Evolutionary conservation across 352 stramenopile species (phyloP).

Genomic region (Phytophthora hybrid): DNA sequence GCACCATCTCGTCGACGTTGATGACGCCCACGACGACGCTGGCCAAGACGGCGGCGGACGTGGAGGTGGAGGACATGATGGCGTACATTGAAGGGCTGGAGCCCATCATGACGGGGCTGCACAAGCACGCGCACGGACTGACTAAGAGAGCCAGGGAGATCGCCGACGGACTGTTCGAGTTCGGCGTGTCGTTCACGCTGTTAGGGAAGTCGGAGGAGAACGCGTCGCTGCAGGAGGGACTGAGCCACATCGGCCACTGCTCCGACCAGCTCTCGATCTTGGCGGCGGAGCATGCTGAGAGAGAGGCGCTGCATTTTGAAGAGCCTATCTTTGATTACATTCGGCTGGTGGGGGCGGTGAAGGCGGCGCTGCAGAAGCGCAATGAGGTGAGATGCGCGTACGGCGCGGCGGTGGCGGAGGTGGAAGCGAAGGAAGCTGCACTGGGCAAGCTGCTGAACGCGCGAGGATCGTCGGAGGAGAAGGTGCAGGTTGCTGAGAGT

Average conservation of each 20-base stretch:
- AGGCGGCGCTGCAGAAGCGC: conserved; percentile 92
- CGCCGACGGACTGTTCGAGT: conserved; percentile 96
- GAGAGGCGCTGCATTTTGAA: conserved; percentile 94
- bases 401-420: conserved; percentile 81
- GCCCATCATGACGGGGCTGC: conserved; percentile 95
- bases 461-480: conserved; percentile 71
- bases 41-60: conserved; percentile 91
- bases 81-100: conserved; percentile 96
- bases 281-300: conserved; percentile 93
- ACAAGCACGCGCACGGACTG: conserved; percentile 94
- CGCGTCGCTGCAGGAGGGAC: conserved; percentile 90
- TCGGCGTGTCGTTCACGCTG: conserved; percentile 96
- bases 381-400: conserved; percentile 94
- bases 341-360: conserved; percentile 95
- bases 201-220: conserved; percentile 95
- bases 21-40: conserved; percentile 60
- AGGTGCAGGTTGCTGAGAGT: conserved; percentile 88
- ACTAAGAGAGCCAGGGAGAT: conserved; percentile 96
- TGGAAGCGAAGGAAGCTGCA: conserved; percentile 84
- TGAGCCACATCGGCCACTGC: conserved; percentile 93
- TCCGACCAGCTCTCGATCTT: conserved; percentile 93
- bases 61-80: conserved; percentile 96
- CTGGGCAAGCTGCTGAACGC: conserved; percentile 64
- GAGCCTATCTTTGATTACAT: conserved; percentile 97
- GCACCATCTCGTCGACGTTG: conserved; percentile 82